Evolutionary conservation across 352 stramenopile species (phyloP).

Genomic region (Plasmopara viticola): DNA sequence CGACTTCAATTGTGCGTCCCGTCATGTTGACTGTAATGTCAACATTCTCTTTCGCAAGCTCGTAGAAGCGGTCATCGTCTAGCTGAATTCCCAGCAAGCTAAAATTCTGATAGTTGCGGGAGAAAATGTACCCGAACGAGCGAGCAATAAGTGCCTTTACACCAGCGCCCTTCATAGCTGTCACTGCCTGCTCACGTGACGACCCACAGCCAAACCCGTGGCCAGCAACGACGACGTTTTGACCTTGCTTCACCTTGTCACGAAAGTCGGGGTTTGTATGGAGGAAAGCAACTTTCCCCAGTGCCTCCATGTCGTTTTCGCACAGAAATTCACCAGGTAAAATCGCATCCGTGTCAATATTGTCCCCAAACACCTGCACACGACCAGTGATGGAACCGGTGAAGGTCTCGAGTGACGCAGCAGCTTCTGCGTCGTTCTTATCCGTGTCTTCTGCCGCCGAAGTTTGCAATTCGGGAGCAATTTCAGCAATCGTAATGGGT

Average conservation of each 20-base stretch:
- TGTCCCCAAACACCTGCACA: slow-evolving; percentile 82
- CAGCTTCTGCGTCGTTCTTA: slow-evolving; percentile 23
- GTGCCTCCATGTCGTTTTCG: slow-evolving; percentile 80
- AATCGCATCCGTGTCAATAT: slow-evolving; percentile 87
- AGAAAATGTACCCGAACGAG: slow-evolving; percentile 86
- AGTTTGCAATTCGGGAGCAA: slow-evolving; percentile 42
- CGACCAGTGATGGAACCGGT: slow-evolving; percentile 54
- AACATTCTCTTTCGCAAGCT: slow-evolving; percentile 63
- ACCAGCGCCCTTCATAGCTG: slow-evolving; percentile 68
- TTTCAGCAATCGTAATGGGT: slow-evolving; percentile 38
- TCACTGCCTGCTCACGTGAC: slow-evolving; percentile 81
- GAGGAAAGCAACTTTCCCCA: slow-evolving; percentile 79
- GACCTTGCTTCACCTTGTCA: slow-evolving; percentile 63
- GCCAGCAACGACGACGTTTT: slow-evolving; percentile 72
- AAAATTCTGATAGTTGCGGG: slow-evolving; percentile 85
- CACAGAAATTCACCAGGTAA: slow-evolving; percentile 73
- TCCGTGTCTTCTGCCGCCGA: slow-evolving; percentile 5
- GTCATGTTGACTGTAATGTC: slow-evolving; percentile 82
- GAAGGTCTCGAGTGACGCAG: slow-evolving; percentile 36
- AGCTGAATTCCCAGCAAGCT: slow-evolving; percentile 77
- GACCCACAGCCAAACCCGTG: slow-evolving; percentile 81
- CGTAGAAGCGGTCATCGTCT: slow-evolving; percentile 75
- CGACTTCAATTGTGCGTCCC: slow-evolving; percentile 73
- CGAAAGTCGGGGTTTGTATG: slow-evolving; percentile 85
- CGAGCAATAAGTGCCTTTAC: slow-evolving; percentile 77